These are phyloP conservation scores for Camelina neglecta DNA, from an alignment of 345 rosid species.

Conservation along the genomic window DNA sequence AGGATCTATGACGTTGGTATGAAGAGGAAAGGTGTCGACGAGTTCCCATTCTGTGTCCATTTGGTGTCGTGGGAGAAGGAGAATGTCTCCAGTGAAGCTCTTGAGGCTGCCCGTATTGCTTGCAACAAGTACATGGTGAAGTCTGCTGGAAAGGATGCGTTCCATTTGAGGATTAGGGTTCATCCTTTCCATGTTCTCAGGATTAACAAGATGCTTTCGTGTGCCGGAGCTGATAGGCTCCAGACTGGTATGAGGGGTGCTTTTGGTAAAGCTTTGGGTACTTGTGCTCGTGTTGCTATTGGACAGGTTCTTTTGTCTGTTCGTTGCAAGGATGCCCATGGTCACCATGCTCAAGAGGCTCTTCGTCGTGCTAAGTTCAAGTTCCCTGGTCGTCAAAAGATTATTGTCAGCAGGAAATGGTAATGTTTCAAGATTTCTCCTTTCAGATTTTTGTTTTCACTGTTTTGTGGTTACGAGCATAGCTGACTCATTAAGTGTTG, in stretches of 20 bases:
- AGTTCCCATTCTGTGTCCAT: slow-evolving; percentile 83
- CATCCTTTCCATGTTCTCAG: slow-evolving; percentile 84
- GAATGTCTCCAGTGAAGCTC: slow-evolving; percentile 76
- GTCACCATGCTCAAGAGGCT: slow-evolving; percentile 78
- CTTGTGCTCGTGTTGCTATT: slow-evolving; percentile 74
- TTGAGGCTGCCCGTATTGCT: slow-evolving; percentile 84
- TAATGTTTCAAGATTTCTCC: slow-evolving; percentile 17
- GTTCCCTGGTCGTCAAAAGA: slow-evolving; percentile 84
- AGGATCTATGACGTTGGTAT: slow-evolving; percentile 83
- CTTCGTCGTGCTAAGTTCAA: slow-evolving; percentile 82
- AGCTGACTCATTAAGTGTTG: neutral
- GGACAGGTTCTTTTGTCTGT: slow-evolving; percentile 87
- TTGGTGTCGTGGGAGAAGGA: slow-evolving; percentile 85
- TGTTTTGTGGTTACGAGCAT: neutral
- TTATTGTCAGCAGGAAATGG: slow-evolving; percentile 85
- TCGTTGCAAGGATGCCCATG: slow-evolving; percentile 70
- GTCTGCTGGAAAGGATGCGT: slow-evolving; percentile 78
- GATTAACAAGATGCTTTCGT: slow-evolving; percentile 85
- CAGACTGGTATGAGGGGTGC: slow-evolving; percentile 90
- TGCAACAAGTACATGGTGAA: slow-evolving; percentile 83
- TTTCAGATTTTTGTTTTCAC: neutral
- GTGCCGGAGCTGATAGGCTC: slow-evolving; percentile 91
- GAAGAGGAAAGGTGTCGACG: slow-evolving; percentile 84
- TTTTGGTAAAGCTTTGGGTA: slow-evolving; percentile 75
- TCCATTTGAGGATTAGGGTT: slow-evolving; percentile 75